Evolutionary conservation across 2,329 filamentous ascomycete species (phyloP).

Genomic region (Ophiostoma novo-ulmi): DNA sequence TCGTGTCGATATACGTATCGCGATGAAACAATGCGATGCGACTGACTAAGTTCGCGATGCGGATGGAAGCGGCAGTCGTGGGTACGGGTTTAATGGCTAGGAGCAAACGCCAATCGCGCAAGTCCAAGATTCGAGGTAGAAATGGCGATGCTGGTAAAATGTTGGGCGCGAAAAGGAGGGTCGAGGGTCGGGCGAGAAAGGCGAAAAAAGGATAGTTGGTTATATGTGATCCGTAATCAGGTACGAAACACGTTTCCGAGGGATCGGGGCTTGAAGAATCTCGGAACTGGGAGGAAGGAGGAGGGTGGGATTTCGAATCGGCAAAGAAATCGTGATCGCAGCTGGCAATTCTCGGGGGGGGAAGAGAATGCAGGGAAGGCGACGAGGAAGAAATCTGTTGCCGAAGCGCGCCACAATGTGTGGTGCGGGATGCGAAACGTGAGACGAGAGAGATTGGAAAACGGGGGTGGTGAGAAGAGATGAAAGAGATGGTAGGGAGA

Average conservation of each 20-base stretch:
- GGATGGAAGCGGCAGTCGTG: not conserved
- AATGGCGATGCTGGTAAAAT: not conserved
- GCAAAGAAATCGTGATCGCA: constrained; percentile 11
- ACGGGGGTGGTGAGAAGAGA: constrained; percentile 18
- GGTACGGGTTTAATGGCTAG: not conserved
- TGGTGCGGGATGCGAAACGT: constrained; percentile 24
- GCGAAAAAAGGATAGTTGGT: not conserved
- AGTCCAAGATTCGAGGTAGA: not conserved
- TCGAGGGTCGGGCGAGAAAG: not conserved
- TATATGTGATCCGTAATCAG: not conserved
- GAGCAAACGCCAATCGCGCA: constrained; percentile 7
- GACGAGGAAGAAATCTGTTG: constrained; percentile 16
- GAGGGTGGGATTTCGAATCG: not conserved
- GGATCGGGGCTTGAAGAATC: not conserved
- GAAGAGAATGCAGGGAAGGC: constrained; percentile 17
- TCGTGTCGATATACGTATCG: not conserved
- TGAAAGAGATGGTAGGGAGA: constrained; percentile 17
- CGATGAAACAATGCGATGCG: not conserved
- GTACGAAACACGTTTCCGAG: not conserved
- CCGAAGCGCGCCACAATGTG: constrained; percentile 24
- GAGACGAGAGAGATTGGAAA: constrained; percentile 17
- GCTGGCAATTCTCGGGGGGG: not conserved
- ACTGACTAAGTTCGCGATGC: not conserved
- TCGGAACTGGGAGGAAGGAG: not conserved
- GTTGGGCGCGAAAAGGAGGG: not conserved